Conservation (phyloP, 768 basidiomycete genomes). For the Lyophyllum decastes region DNA sequence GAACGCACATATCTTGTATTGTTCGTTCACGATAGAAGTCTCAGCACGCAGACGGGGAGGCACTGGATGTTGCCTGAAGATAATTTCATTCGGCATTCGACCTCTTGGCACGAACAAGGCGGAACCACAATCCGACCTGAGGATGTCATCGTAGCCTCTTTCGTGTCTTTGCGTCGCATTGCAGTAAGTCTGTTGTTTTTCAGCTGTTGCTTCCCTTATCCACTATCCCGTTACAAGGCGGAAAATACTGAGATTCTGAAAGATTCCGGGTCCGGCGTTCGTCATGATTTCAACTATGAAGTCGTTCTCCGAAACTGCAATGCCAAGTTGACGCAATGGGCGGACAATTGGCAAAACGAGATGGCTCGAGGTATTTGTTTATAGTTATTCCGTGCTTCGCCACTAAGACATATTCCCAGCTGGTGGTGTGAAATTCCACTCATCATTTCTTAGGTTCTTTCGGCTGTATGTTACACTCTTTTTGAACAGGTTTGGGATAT, state of each 20-base stretch:
- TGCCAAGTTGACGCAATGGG: constrained; percentile 71
- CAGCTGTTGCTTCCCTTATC: constrained; percentile 2
- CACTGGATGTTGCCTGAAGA: constrained; percentile 91
- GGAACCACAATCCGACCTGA: constrained; percentile 63
- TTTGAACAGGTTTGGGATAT: constrained; percentile 81
- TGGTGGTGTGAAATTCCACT: constrained; percentile 74
- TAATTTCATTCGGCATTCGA: constrained; percentile 70
- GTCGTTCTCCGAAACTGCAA: constrained; percentile 74
- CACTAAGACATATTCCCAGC: constrained; percentile 39
- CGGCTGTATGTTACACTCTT: constrained; percentile 78
- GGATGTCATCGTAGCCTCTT: constrained; percentile 79
- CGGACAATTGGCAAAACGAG: constrained; percentile 68
- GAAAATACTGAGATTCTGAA: constrained; percentile 71
- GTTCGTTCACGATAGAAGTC: constrained; percentile 83
- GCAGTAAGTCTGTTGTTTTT: constrained; percentile 52
- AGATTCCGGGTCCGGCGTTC: constrained; percentile 37
- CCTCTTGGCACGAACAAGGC: constrained; percentile 69
- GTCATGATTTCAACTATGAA: constrained; percentile 73
- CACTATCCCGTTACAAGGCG: constrained; percentile 42
- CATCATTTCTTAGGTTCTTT: constrained; percentile 74
- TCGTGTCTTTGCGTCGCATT: constrained; percentile 76
- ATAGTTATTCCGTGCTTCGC: neutral
- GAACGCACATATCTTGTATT: constrained; percentile 87
- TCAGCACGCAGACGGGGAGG: constrained; percentile 84
- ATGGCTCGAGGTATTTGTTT: constrained; percentile 64